phyloP scores from a whole-genome alignment of 345 rosid genomes.

The Boechera divaricarpa region DNA sequence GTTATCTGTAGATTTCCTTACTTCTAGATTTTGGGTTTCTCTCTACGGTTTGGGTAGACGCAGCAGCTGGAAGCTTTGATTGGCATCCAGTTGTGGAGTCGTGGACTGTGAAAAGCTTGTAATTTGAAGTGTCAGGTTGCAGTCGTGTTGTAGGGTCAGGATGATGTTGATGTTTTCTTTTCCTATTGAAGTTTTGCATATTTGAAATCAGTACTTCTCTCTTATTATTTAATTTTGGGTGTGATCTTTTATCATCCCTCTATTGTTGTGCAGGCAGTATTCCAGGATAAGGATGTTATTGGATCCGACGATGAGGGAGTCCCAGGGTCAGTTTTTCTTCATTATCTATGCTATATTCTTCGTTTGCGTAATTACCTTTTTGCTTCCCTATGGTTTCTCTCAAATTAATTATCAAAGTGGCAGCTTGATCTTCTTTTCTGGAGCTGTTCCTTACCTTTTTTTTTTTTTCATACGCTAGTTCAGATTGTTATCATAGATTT shows the following conservation, averaged over 20 bases:
- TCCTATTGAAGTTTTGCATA: conserved; percentile 27
- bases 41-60: conserved; percentile 18
- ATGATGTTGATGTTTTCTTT: conserved; percentile 9
- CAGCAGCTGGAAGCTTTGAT: conserved; percentile 30
- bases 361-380: background rate
- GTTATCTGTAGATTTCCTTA: conserved; percentile 22
- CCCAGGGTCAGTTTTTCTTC: conserved; percentile 52
- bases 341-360: conserved; percentile 6
- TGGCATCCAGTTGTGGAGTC: conserved; percentile 33
- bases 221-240: background rate
- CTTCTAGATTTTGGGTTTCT: conserved; percentile 22
- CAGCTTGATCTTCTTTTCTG: too few species aligned
- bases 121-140: conserved; percentile 16
- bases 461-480: background rate
- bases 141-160: conserved; percentile 12
- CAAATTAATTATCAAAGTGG: background rate
- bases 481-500: conserved; percentile 4
- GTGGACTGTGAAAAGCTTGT: conserved; percentile 9
- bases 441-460: conserved; percentile 14
- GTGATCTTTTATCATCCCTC: conserved; percentile 28
- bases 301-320: conserved; percentile 52
- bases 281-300: conserved; percentile 60
- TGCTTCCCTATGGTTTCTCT: conserved; percentile 6
- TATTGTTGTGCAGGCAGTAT: conserved; percentile 64
- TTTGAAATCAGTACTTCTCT: background rate